phyloP scores from a whole-genome alignment of 2,329 filamentous ascomycete genomes.

The Xylariaceae sp. region DNA sequence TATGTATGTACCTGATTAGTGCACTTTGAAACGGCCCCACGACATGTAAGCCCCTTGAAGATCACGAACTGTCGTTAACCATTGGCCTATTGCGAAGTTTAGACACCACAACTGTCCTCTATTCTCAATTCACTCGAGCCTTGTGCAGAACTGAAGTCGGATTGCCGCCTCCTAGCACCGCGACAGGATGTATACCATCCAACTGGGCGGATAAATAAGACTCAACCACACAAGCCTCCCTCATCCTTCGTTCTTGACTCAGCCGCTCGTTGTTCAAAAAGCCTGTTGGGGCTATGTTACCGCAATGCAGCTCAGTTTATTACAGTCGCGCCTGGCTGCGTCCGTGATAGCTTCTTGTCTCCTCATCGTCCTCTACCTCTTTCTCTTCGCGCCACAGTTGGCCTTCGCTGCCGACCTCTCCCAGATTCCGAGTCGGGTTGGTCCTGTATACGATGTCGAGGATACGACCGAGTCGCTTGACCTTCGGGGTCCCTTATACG shows the following conservation, averaged over 20 bases:
- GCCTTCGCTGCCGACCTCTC: conserved; percentile 65
- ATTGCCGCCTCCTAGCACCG: background rate
- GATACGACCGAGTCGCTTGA: conserved; percentile 26
- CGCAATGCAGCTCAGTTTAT: conserved; percentile 66
- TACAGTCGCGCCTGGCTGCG: conserved; percentile 75
- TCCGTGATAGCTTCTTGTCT: conserved; percentile 67
- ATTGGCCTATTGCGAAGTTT: background rate
- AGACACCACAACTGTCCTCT: conserved; percentile 1
- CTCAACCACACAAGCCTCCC: background rate
- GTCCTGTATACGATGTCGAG: conserved; percentile 29
- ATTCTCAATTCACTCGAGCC: background rate
- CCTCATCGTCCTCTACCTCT: conserved; percentile 65
- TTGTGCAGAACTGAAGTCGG: background rate
- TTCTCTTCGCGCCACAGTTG: conserved; percentile 63
- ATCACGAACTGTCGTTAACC: conserved; percentile 9
- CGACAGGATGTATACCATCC: conserved; percentile 25
- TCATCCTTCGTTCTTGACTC: conserved; percentile 16
- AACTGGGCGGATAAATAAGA: conserved; percentile 15
- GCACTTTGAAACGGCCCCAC: conserved; percentile 23
- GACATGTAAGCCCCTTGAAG: conserved; percentile 23
- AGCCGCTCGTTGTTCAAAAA: conserved; percentile 28
- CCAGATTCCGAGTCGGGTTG: conserved; percentile 30
- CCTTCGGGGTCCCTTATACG: conserved; percentile 51
- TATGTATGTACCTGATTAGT: too few relatives aligned
- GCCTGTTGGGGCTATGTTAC: conserved; percentile 51